Percentiles rank a stretch among this genome's conserved stretches.
These are phyloP conservation scores for Podila verticillata DNA, from an alignment of 192 early-diverging fungal genomes.

Conservation along the genomic window DNA sequence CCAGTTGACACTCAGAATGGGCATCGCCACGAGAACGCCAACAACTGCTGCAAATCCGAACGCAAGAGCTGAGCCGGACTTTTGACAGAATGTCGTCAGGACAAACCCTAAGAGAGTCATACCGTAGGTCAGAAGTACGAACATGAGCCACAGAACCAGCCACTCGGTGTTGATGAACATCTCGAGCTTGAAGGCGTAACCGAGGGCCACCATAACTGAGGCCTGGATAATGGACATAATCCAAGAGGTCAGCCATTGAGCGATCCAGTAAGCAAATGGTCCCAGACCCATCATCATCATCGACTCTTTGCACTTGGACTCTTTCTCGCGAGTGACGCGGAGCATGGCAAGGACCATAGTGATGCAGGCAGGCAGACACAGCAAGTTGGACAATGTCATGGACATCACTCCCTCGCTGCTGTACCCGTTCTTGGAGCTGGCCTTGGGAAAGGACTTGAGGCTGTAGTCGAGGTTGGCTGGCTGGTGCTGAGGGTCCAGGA, in stretches of 20 bases:
- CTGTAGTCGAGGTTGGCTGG: constrained; percentile 38
- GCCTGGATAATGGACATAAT: constrained; percentile 65
- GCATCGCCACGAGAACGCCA: constrained; percentile 75
- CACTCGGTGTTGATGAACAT: constrained; percentile 71
- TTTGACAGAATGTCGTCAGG: constrained; percentile 72
- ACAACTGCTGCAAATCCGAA: constrained; percentile 50
- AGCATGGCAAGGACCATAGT: constrained; percentile 64
- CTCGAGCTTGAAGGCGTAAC: constrained; percentile 66
- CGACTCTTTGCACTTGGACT: constrained; percentile 71
- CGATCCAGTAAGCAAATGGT: constrained; percentile 67
- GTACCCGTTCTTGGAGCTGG: constrained; percentile 61
- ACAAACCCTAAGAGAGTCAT: constrained; percentile 75
- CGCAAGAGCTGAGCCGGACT: constrained; percentile 48
- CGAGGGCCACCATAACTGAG: constrained; percentile 65
- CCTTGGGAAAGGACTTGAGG: constrained; percentile 68
- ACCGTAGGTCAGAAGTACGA: constrained; percentile 73
- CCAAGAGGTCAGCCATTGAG: constrained; percentile 65
- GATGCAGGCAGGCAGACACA: constrained; percentile 63
- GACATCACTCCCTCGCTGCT: constrained; percentile 61
- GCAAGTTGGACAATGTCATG: constrained; percentile 53
- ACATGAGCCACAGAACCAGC: constrained; percentile 61
- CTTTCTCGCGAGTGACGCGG: constrained; percentile 78
- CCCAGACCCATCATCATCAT: constrained; percentile 83
- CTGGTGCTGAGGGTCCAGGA: constrained; percentile 29
- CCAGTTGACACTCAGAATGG: constrained; percentile 71